Conservation (phyloP, 768 basidiomycete genomes). For the Tylopilus balloui region DNA sequence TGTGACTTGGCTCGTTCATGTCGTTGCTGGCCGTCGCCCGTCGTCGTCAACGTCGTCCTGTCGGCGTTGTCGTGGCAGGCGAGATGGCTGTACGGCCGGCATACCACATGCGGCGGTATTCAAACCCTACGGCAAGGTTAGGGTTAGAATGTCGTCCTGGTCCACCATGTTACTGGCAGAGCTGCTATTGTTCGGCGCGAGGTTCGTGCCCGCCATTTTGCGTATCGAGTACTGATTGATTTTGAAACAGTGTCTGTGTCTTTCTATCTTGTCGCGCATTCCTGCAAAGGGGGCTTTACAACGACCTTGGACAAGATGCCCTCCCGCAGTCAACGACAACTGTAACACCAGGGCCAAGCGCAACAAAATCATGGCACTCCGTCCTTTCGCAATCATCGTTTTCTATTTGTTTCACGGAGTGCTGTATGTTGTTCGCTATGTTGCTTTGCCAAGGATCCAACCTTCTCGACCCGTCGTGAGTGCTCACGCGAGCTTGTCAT, state of each 20-base stretch:
- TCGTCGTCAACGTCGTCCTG: conserved; percentile 11
- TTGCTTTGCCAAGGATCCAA: conserved; percentile 66
- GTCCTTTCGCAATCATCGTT: conserved; percentile 56
- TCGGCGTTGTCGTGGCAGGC: not conserved
- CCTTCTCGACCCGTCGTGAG: conserved; percentile 52
- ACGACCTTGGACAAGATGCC: conserved; percentile 43
- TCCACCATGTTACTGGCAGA: conserved; percentile 14
- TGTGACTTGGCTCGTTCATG: conserved; percentile 31
- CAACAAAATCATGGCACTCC: conserved; percentile 44
- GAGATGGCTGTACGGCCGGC: conserved; percentile 3
- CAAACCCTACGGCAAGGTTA: conserved; percentile 32
- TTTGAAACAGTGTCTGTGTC: conserved; percentile 38
- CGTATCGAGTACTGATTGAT: conserved; percentile 1
- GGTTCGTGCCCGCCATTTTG: conserved; percentile 11
- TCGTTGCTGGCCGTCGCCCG: conserved; percentile 17
- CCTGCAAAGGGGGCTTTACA: conserved; percentile 54
- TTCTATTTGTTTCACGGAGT: conserved; percentile 69
- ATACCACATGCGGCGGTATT: conserved; percentile 8
- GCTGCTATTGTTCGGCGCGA: conserved; percentile 14
- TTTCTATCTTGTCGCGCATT: conserved; percentile 59
- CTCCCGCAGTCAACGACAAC: conserved; percentile 24
- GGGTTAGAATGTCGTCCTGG: conserved; percentile 16
- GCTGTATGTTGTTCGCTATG: conserved; percentile 65
- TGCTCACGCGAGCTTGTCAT: conserved; percentile 9
- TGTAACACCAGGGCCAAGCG: conserved; percentile 17